phyloP scores from a whole-genome alignment of 371 early-diverging fungal genomes.

The Rhizopus sp. region DNA sequence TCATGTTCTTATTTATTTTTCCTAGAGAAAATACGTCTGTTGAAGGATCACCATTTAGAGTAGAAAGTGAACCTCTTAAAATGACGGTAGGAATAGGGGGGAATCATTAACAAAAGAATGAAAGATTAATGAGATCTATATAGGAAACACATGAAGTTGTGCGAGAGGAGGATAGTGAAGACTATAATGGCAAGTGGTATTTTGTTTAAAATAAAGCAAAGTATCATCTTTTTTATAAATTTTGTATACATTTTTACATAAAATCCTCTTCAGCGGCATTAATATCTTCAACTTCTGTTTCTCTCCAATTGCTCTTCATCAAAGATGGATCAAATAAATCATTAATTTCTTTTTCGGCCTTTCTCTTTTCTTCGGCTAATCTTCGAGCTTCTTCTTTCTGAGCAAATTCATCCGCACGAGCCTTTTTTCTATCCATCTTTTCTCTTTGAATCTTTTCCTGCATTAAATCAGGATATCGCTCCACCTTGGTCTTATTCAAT shows the following conservation, averaged over 20 bases:
- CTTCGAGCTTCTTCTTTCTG: constrained; percentile 42
- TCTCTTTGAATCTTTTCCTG: constrained; percentile 72
- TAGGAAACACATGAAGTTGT: constrained; percentile 1
- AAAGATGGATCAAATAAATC: constrained; percentile 55
- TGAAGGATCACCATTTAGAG: constrained; percentile 18
- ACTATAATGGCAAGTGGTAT: constrained; percentile 22
- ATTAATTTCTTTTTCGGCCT: constrained; percentile 56
- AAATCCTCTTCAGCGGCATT: constrained; percentile 75
- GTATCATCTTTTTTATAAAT: too few relatives aligned
- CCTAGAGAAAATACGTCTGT: constrained; percentile 14
- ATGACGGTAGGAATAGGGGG: neutral
- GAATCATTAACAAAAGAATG: neutral
- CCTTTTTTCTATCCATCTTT: constrained; percentile 53
- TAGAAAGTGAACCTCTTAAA: constrained; percentile 2
- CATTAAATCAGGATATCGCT: constrained; percentile 73
- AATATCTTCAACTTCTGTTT: constrained; percentile 54
- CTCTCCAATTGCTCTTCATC: constrained; percentile 66
- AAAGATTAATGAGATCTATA: neutral
- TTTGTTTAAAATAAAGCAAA: constrained; percentile 7
- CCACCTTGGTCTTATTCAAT: constrained; percentile 90
- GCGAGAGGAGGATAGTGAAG: constrained; percentile 10
- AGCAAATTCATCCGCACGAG: constrained; percentile 53
- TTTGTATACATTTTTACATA: constrained; percentile 49
- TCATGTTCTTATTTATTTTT: neutral
- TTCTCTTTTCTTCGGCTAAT: constrained; percentile 39